These are phyloP conservation scores for Pelargonium nanum DNA, from an alignment of 345 rosid species.

Conservation along the genomic window DNA sequence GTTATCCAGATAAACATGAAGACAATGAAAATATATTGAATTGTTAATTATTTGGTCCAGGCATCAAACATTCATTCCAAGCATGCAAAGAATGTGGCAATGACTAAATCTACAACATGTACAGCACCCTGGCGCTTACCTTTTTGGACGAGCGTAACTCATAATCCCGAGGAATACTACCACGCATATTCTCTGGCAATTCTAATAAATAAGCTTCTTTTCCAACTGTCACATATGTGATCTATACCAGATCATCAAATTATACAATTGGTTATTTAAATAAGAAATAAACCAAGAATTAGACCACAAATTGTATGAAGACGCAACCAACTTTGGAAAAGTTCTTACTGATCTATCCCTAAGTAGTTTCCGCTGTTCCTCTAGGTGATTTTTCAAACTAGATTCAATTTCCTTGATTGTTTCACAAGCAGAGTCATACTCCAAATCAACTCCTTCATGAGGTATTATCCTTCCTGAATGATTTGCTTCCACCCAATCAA, in stretches of 20 bases:
- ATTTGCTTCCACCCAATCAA: slow-evolving; percentile 91
- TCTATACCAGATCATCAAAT: slow-evolving; percentile 32
- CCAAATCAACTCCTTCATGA: slow-evolving; percentile 67
- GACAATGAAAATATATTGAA: too few relatives aligned
- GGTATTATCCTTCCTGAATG: slow-evolving; percentile 83
- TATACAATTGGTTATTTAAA: slow-evolving; percentile 15
- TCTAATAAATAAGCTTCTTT: slow-evolving; percentile 81
- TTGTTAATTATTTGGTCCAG: too few relatives aligned
- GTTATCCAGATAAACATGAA: too few relatives aligned
- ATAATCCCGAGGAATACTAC: slow-evolving; percentile 68
- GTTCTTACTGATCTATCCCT: slow-evolving; percentile 67
- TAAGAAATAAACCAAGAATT: slow-evolving; percentile 7
- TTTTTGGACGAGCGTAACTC: slow-evolving; percentile 92
- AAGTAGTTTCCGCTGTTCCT: slow-evolving; percentile 75
- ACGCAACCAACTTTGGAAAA: slow-evolving; percentile 3
- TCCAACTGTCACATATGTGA: slow-evolving; percentile 81
- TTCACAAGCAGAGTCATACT: slow-evolving; percentile 69
- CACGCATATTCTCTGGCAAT: slow-evolving; percentile 71
- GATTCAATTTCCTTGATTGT: slow-evolving; percentile 47
- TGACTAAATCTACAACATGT: neutral
- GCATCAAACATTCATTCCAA: too few relatives aligned
- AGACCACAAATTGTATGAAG: neutral
- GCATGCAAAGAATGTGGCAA: neutral
- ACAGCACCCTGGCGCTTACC: slow-evolving; percentile 27
- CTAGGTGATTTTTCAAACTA: slow-evolving; percentile 57